These are phyloP conservation scores for Meripilus lineatus DNA, from an alignment of 1,284 basidiomycete genomes.

Conservation along the genomic window DNA sequence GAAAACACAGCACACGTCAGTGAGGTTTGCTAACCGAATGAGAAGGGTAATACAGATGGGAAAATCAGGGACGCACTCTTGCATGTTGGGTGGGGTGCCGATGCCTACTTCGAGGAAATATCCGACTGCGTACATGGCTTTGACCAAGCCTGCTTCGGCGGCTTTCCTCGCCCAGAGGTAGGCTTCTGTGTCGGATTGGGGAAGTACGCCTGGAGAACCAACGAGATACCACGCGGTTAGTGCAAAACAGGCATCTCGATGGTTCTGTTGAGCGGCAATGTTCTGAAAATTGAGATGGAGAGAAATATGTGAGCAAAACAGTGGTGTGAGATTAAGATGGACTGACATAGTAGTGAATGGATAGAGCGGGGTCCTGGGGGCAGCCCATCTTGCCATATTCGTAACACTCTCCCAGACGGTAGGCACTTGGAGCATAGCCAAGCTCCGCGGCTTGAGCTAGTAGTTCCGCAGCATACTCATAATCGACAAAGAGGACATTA, in stretches of 20 bases:
- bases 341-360: slow-evolving; percentile 97
- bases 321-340: slow-evolving; percentile 3
- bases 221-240: slow-evolving; percentile 99
- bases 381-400: slow-evolving; percentile 99
- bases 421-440: slow-evolving; percentile 94
- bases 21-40: slow-evolving; percentile 6
- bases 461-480: slow-evolving; percentile 92
- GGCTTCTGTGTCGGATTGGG: slow-evolving; percentile 97
- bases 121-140: slow-evolving; percentile 96
- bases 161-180: slow-evolving; percentile 93
- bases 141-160: slow-evolving; percentile 83
- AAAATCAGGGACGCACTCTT: slow-evolving; percentile 42
- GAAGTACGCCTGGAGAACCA: slow-evolving; percentile 94
- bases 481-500: slow-evolving; percentile 95
- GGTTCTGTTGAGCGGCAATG: slow-evolving; percentile 95
- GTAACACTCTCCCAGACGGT: slow-evolving; percentile 96
- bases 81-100: slow-evolving; percentile 65
- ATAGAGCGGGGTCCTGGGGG: slow-evolving; percentile 94
- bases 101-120: slow-evolving; percentile 97
- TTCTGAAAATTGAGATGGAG: slow-evolving; percentile 50
- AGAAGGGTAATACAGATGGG: neutral
- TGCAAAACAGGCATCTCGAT: slow-evolving; percentile 96
- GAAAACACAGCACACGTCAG: slow-evolving; percentile 6
- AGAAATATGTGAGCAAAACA: slow-evolving; percentile 9
- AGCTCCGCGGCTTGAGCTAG: slow-evolving; percentile 94